Conservation (phyloP, 2,329 filamentous ascomycete genomes). For the Calonectria pseudoreteaudii region DNA sequence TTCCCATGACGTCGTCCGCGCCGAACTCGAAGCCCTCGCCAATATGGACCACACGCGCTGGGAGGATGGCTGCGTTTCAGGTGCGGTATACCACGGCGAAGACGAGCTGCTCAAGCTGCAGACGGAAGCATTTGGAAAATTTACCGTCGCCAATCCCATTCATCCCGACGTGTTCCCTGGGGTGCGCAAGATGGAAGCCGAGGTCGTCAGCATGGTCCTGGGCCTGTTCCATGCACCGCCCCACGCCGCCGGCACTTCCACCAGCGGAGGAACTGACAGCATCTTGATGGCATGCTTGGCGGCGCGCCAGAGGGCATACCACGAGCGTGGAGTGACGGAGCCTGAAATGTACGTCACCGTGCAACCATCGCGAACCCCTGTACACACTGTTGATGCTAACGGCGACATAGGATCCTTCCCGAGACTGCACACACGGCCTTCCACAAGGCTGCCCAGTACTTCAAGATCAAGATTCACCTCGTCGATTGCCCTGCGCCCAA, state of each 20-base stretch:
- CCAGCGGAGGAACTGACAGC: conserved; percentile 93
- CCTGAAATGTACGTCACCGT: conserved; percentile 83
- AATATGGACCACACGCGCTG: conserved; percentile 94
- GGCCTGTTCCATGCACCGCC: conserved; percentile 89
- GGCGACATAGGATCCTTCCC: conserved; percentile 80
- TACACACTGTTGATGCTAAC: conserved; percentile 24
- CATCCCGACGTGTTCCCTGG: conserved; percentile 98
- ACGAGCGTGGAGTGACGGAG: conserved; percentile 87
- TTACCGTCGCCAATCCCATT: conserved; percentile 95
- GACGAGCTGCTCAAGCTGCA: conserved; percentile 84
- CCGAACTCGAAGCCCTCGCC: conserved; percentile 82
- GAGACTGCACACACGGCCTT: conserved; percentile 97
- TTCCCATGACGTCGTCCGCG: conserved; percentile 80
- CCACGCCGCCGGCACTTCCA: conserved; percentile 88
- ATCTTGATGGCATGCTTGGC: conserved; percentile 96
- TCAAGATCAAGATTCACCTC: conserved; percentile 93
- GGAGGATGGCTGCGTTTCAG: conserved; percentile 95
- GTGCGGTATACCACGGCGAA: conserved; percentile 96
- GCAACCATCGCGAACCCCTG: not conserved
- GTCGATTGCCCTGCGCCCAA: conserved; percentile 86
- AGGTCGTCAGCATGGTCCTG: conserved; percentile 95
- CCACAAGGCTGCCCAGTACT: conserved; percentile 94
- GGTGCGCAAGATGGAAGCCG: conserved; percentile 98
- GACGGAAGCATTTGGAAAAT: conserved; percentile 92
- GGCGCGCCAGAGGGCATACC: conserved; percentile 88